Base-by-base conservation (phyloP, 352 stramenopile genomes). In the Pythium angustatum region DNA sequence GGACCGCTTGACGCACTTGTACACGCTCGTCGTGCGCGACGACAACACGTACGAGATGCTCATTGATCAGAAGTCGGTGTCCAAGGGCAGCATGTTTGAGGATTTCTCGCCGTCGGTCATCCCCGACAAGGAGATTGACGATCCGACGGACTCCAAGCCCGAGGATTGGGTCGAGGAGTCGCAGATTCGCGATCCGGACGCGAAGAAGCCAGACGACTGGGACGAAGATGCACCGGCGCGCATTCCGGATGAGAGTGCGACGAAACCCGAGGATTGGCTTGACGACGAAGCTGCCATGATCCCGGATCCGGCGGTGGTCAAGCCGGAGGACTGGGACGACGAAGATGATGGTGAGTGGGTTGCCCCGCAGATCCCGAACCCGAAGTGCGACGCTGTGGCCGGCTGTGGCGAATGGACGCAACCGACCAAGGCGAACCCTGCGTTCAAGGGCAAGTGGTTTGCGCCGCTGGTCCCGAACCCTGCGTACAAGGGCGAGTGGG, bases 241-340 rank as follows among this genome's bases (percentile, higher is more conserved):
- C 1, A 97, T 98, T 52, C 75, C 75, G 11, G 94, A 98, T 49
- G 56, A 85, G 58, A 80, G 86, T 5, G 91, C 91, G 0, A 68
- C 77, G n/a, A 98, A 97, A 74, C 94, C 94, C 7, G 77, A 75
- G 15, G 91, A 86, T 27, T 98, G 94, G 94, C 67, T 97, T 17
- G 93, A 98, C 47, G 74, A 96, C 33, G 90, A 97, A 36, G 61
- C 72, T 14, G 55, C 72, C 0, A 72, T 90, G 68, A 94, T 98
- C 30, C 58, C 83, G 44, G 93, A 98, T 52, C 87, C 91, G 14
- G 61, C 69, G 24, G 81, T 91, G 21, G 27, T 63, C 2, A 96
- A 96, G 58, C 94, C 94, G 1, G 85, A 96, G 52, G 94, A 98
- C 73, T 98, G 94, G 94, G 93, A 98, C 44, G 94, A 98, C 53